These are phyloP conservation scores for Ustilago sp. DNA, from an alignment of 1,284 basidiomycete genomes.

Conservation along the genomic window DNA sequence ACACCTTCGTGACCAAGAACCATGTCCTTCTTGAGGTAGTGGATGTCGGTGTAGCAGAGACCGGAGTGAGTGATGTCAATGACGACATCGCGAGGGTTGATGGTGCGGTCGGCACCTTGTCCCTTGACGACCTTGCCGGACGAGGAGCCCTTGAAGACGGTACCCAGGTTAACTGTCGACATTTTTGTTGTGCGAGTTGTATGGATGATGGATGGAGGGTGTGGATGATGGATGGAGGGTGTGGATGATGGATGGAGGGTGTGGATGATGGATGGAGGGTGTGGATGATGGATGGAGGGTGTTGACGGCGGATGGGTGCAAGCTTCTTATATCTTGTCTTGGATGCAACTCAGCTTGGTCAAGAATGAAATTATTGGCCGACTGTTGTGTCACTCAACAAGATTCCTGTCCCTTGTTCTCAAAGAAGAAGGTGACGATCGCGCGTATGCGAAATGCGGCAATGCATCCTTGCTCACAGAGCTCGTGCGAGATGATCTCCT, in stretches of 20 bases:
- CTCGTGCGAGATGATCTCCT: conserved; percentile 11
- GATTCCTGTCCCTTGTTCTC: conserved; percentile 1
- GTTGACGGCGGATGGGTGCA: neutral
- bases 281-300: neutral
- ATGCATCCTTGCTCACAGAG: neutral
- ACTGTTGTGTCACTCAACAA: neutral
- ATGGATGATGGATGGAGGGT: neutral
- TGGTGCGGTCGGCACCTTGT: conserved; percentile 36
- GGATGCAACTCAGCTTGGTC: neutral
- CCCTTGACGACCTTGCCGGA: conserved; percentile 62
- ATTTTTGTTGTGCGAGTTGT: conserved; percentile 2
- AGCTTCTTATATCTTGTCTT: neutral
- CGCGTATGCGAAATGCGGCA: conserved; percentile 8
- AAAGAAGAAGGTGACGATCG: neutral
- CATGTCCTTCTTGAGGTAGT: conserved; percentile 59
- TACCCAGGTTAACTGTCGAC: conserved; percentile 55
- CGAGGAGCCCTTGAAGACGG: conserved; percentile 60
- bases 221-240: neutral
- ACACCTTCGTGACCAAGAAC: conserved; percentile 66
- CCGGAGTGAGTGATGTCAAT: conserved; percentile 66
- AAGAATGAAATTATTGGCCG: neutral
- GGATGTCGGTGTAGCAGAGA: conserved; percentile 64
- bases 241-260: neutral
- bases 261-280: neutral
- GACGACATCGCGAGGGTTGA: conserved; percentile 56